These are phyloP conservation scores for Erythrobasidium hasegawianum DNA, from an alignment of 1,284 basidiomycete species.

Conservation along the genomic window DNA sequence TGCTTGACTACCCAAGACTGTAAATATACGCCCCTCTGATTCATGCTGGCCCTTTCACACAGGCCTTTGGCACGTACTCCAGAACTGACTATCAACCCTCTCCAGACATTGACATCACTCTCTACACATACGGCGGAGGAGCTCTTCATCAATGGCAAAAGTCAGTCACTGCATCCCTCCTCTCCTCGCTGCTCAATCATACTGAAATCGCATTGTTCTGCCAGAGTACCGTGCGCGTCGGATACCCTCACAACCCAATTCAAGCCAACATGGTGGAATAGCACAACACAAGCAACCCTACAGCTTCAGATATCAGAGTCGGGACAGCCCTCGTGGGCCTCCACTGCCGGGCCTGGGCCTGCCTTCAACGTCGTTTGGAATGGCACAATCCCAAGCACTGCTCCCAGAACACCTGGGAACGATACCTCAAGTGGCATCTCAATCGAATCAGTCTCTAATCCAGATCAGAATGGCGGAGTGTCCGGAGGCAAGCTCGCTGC, in stretches of 20 bases:
- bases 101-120: slow-evolving; percentile 32
- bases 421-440: slow-evolving; percentile 39
- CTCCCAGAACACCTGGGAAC: slow-evolving; percentile 30
- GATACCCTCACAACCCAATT: slow-evolving; percentile 57
- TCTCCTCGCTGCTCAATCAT: slow-evolving; percentile 51
- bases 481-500: slow-evolving; percentile 69
- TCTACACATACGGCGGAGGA: slow-evolving; percentile 28
- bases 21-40: neutral
- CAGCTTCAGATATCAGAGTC: slow-evolving; percentile 64
- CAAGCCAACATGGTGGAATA: slow-evolving; percentile 73
- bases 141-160: slow-evolving; percentile 27
- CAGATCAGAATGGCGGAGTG: slow-evolving; percentile 45
- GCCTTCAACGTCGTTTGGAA: slow-evolving; percentile 57
- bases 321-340: slow-evolving; percentile 58
- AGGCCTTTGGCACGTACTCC: no score
- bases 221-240: slow-evolving; percentile 56
- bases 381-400: slow-evolving; percentile 55
- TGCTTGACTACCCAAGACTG: slow-evolving; percentile 51
- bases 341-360: slow-evolving; percentile 63
- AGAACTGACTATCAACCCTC: neutral
- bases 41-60: no score
- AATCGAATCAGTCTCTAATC: slow-evolving; percentile 39
- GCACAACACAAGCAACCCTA: slow-evolving; percentile 57
- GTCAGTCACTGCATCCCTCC: neutral
- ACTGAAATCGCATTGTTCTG: slow-evolving; percentile 40